phyloP scores from a whole-genome alignment of 305 asterid genomes.

The Fraxinus nigra region DNA sequence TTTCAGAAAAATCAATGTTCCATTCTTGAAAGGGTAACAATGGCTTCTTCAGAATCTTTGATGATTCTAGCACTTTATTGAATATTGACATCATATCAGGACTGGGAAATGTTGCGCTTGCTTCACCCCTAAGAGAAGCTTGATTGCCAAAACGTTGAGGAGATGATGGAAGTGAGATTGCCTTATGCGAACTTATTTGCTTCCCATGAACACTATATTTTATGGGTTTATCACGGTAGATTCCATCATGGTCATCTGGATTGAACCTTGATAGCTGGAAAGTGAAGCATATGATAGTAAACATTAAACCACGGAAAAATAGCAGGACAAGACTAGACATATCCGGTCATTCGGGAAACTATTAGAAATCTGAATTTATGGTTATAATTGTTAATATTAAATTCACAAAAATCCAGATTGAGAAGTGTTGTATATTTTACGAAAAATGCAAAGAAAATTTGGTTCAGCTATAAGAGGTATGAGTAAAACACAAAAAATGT shows the following conservation, averaged over 20 bases:
- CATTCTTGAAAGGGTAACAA: slow-evolving; percentile 78
- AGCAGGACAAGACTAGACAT: slow-evolving; percentile 23
- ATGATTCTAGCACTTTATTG: slow-evolving; percentile 69
- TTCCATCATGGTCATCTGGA: slow-evolving; percentile 57
- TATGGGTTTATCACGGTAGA: slow-evolving; percentile 41
- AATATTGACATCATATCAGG: slow-evolving; percentile 56
- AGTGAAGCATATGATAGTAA: slow-evolving; percentile 13
- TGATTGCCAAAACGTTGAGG: slow-evolving; percentile 51
- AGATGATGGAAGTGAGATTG: slow-evolving; percentile 81
- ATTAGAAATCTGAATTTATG: slow-evolving; percentile 2
- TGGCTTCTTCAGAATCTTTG: slow-evolving; percentile 71
- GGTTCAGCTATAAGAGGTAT: slow-evolving; percentile 10
- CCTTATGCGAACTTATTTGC: slow-evolving; percentile 30
- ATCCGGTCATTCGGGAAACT: slow-evolving; percentile 34
- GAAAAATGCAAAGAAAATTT: background rate
- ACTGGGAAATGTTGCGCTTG: slow-evolving; percentile 38
- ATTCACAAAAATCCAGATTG: background rate
- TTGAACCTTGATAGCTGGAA: slow-evolving; percentile 61
- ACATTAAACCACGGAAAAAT: slow-evolving; percentile 15
- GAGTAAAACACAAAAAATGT: slow-evolving; percentile 4
- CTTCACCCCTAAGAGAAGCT: slow-evolving; percentile 49
- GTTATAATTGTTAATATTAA: background rate
- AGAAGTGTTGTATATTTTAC: background rate
- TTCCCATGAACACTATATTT: slow-evolving; percentile 46
- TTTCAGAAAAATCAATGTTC: slow-evolving; percentile 82